Base-by-base conservation (phyloP, 805 yeast species). In the Suhomyces sp. region DNA sequence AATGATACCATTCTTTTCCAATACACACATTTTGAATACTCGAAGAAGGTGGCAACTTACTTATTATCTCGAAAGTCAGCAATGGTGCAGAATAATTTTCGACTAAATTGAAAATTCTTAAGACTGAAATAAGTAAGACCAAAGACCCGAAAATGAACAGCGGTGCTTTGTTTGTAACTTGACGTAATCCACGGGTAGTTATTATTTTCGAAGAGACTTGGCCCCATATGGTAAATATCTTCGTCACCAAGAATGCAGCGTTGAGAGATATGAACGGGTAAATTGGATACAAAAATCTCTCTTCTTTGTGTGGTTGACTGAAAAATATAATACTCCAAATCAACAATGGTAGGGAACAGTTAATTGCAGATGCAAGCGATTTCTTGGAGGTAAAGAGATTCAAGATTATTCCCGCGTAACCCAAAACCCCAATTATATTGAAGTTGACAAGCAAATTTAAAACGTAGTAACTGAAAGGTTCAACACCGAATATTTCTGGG, bases 1-100 rank as follows among this genome's bases (percentile, higher is more conserved):
- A 90, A 53, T 91, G 84, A 52, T 87, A 88, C 97, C 97, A 90
- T 62, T 91, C 97, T 39, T 95, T 74, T 2, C 96, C 97, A n/a
- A 84, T 71, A 59, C 98, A 91, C 0, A 91, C 82, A 45, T 78
- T 82, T 15, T 7, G 28, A 9, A 13, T 27, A 15, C 16, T 7
- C 4, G 18, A 9, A 9, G 7, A 13, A 10, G 29, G 23, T 5
- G 40, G 40, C 12, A 42, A 32, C 5, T 25, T 6, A 26, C 43
- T 42, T 15, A 44, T 38, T 6, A 29, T 21, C 17, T 39, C 43
- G 28, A 39, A 37, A 9, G 40, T 39, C 2, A 14, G 47, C 33
- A 88, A 60, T 5, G 96, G 95, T 0, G 95, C 86, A 19, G 77
- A 63, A 53, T 90, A 88, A 50, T 84, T 86, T 8, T 60, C 55